Base-by-base conservation (phyloP, 2,329 filamentous ascomycete species). In the Plectosphaerella cucumerina region DNA sequence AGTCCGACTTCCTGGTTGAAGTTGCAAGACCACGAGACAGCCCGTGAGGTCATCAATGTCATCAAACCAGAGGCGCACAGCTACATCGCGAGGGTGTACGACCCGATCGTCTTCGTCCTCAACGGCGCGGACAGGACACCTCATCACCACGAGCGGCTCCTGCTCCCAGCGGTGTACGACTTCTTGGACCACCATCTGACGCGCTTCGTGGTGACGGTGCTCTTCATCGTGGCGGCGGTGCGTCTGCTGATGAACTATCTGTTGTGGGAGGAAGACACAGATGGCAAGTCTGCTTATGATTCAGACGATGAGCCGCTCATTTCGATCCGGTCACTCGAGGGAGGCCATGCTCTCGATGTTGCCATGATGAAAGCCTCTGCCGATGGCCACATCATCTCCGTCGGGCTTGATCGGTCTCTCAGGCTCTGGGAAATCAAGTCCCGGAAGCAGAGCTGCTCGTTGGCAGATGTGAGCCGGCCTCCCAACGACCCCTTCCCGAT, bases 1-100 rank as follows among this genome's bases (percentile, higher is more conserved):
- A 88, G 84, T n/a, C 88, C 86, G 1, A 83, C 79, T 4, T 86
- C 88, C 15, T 93, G 89, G 89, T 73, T 92, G 47, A 79, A 81
- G 22, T 75, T 90, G 50, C 89, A 92, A 64, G 88, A 92, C 58
- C 87, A 90, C 59, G 86, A 89, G 60, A 90, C 87, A 1, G 88
- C 87, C 3, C 80, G 80, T 35, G 89, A 92, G 61, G 79, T 92
- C 15, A 89, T 92, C 63, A 77, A 82, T n/a, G 80, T 88, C 31
- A 79, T 91, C 59, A 90, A 89, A 56, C 88, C 88, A 6, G 73
- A 78, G 50, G 80, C 84, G 2, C 78, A 88, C 60, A 87, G 83
- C 64, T 89, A 90, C 62, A 74, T 89, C 17, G 87, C 89, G 20
- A 79, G 80, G 43, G 86, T 92, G 1, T 89, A 87, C 61, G 84